phyloP scores from a whole-genome alignment of 148 eudicot genomes.

The Rhododendron ovatum region DNA sequence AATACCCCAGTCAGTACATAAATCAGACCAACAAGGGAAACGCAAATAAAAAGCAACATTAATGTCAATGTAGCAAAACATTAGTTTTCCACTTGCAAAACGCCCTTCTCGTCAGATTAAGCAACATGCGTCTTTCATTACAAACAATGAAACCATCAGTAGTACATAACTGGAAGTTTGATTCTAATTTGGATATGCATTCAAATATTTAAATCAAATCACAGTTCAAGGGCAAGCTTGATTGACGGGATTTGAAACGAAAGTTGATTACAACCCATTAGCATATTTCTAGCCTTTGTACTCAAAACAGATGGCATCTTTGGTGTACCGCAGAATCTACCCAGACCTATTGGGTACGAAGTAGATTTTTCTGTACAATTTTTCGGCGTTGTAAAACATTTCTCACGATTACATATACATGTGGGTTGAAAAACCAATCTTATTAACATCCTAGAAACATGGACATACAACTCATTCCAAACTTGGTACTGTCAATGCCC shows the following conservation, averaged over 20 bases:
- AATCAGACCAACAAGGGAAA: background rate
- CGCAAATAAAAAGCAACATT: background rate
- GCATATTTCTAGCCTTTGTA: background rate
- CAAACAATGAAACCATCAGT: background rate
- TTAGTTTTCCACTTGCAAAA: background rate
- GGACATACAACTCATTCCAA: background rate
- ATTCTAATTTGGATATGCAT: background rate
- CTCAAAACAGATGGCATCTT: background rate
- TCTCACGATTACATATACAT: background rate
- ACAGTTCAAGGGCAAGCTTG: background rate
- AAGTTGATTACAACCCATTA: background rate
- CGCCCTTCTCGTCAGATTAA: background rate
- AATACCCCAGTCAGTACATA: background rate
- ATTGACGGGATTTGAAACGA: background rate
- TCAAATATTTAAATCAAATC: background rate
- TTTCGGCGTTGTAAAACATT: background rate
- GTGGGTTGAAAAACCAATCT: background rate
- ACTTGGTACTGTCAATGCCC: background rate
- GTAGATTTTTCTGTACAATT: background rate
- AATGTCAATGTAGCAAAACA: background rate
- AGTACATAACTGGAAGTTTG: background rate
- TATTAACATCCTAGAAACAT: background rate
- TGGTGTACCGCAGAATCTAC: background rate
- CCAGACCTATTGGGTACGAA: background rate
- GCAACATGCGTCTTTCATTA: background rate